phyloP scores from a whole-genome alignment of 148 eudicot species.

The Heliosperma pusillum region DNA sequence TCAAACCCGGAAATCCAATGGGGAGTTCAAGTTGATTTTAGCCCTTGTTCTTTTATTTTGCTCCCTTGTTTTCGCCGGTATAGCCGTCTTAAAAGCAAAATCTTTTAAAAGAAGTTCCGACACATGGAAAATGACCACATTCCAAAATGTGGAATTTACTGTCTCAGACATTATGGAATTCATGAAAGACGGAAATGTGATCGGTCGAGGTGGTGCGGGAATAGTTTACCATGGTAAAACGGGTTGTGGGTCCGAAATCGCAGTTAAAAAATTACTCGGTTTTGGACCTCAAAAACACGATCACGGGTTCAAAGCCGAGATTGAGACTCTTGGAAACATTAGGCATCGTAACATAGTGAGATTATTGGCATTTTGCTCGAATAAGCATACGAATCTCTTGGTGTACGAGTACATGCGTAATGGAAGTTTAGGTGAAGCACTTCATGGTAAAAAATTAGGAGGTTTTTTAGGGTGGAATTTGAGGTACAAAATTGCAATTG shows the following conservation, averaged over 20 bases:
- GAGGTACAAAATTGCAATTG: constrained; percentile 82
- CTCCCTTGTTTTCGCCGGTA: constrained; percentile 62
- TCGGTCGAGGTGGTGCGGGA: constrained; percentile 94
- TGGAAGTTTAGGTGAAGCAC: constrained; percentile 89
- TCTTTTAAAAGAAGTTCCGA: constrained; percentile 53
- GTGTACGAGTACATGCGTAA: constrained; percentile 96
- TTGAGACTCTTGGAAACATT: constrained; percentile 80
- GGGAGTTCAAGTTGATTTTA: constrained; percentile 61
- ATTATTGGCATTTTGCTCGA: constrained; percentile 79
- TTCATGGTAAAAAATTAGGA: constrained; percentile 72
- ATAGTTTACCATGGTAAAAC: constrained; percentile 91
- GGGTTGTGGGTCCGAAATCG: constrained; percentile 78
- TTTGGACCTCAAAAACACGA: constrained; percentile 63
- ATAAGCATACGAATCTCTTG: constrained; percentile 64
- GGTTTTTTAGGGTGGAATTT: constrained; percentile 71
- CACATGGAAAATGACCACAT: constrained; percentile 82
- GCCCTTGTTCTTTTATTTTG: constrained; percentile 65
- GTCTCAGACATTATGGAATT: constrained; percentile 72
- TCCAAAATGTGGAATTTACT: constrained; percentile 65
- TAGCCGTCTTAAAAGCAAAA: constrained; percentile 69
- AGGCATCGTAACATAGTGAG: constrained; percentile 87
- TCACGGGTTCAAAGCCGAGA: constrained; percentile 83
- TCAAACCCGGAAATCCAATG: constrained; percentile 31
- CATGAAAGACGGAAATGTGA: constrained; percentile 90
- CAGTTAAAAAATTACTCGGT: constrained; percentile 80